phyloP scores from a whole-genome alignment of 345 rosid genomes.

The Mercurialis annua region DNA sequence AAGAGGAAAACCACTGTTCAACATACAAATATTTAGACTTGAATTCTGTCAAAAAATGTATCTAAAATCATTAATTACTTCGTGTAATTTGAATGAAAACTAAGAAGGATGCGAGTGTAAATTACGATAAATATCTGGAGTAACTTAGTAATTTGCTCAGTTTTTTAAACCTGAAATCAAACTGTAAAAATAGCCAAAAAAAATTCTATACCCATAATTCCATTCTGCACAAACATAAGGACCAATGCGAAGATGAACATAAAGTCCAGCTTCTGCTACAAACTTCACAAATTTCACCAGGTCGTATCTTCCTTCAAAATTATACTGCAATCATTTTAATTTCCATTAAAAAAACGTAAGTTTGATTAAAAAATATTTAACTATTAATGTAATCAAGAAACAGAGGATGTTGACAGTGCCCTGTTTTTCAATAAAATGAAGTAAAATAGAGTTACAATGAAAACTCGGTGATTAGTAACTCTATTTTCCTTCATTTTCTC shows the following conservation, averaged over 20 bases:
- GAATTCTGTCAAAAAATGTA: too few species aligned
- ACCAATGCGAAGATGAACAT: conserved; percentile 90
- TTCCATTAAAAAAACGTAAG: background rate
- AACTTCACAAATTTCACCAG: conserved; percentile 76
- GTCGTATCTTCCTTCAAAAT: conserved; percentile 89
- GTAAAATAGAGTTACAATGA: background rate
- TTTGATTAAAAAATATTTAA: background rate
- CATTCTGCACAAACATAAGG: conserved; percentile 97
- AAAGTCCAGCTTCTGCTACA: conserved; percentile 81
- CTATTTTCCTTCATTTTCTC: conserved; percentile 14
- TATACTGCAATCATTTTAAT: conserved; percentile 43
- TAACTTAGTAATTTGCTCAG: background rate
- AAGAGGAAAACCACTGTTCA: conserved; percentile 82
- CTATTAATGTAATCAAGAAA: background rate
- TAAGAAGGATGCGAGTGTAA: too few species aligned
- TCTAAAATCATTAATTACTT: too few species aligned
- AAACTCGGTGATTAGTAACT: background rate
- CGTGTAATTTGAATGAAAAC: too few species aligned
- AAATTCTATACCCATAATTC: conserved; percentile 71
- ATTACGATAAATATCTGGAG: too few species aligned
- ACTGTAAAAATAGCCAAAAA: background rate
- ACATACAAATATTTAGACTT: background rate
- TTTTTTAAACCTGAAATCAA: too few species aligned
- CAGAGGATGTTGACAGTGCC: background rate
- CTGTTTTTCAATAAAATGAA: background rate